A percentile compares a stretch with the other conserved stretches of the same genome.
Conservation (phyloP, 2,329 filamentous ascomycete species). For the Aspergillus sp. region DNA sequence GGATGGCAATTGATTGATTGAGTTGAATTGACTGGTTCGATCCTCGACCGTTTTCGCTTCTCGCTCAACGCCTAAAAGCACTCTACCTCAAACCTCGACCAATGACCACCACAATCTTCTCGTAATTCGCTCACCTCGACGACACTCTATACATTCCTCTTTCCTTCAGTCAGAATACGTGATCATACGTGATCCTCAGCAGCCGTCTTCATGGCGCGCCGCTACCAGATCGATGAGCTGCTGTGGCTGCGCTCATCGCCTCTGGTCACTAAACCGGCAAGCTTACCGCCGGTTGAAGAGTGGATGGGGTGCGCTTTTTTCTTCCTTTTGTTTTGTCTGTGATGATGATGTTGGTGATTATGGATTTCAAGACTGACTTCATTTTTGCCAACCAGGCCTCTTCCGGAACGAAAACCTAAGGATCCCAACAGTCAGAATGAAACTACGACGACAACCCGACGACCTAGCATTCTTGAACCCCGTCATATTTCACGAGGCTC, state of each 20-base stretch:
- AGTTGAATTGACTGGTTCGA: too few species aligned
- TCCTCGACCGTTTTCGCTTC: background rate
- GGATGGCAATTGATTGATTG: too few species aligned
- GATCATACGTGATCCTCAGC: background rate
- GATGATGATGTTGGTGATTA: too few species aligned
- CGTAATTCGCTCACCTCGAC: background rate
- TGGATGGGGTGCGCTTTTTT: conserved; percentile 75
- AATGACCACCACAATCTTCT: conserved; percentile 17
- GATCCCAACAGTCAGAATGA: conserved; percentile 30
- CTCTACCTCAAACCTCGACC: background rate
- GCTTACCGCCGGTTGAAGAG: conserved; percentile 75
- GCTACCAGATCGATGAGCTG: conserved; percentile 71
- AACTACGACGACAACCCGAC: conserved; percentile 22
- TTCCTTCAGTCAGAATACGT: background rate
- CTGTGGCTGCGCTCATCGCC: conserved; percentile 71
- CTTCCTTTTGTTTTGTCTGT: conserved; percentile 1
- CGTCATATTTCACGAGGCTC: conserved; percentile 43
- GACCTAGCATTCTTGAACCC: conserved; percentile 36
- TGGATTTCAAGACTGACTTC: conserved; percentile 13
- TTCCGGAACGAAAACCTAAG: conserved; percentile 33
- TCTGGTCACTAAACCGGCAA: conserved; percentile 69
- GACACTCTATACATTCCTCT: too few species aligned
- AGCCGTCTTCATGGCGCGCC: conserved; percentile 36
- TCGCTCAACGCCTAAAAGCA: background rate
- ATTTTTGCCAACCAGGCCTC: conserved; percentile 24